These are phyloP conservation scores for Diplodia intermedia DNA, from an alignment of 2,329 filamentous ascomycete species.

Conservation along the genomic window DNA sequence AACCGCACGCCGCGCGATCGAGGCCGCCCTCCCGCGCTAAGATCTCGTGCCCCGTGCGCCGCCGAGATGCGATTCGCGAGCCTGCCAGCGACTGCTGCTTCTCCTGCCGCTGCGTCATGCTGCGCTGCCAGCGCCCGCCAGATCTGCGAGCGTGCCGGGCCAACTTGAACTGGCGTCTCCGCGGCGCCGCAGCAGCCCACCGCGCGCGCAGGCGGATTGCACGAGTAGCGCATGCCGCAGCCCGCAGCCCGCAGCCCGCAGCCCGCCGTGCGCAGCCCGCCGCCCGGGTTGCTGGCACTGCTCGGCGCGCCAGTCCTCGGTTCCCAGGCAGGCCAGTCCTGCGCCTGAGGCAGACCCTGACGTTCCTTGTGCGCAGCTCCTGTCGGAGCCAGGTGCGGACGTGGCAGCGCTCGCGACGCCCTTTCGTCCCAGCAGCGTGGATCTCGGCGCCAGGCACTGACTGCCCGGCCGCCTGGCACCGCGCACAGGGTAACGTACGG, in stretches of 20 bases:
- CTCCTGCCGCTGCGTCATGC: slow-evolving; percentile 9
- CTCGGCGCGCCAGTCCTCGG: slow-evolving; percentile 1
- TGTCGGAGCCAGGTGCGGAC: background rate
- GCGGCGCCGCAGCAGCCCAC: background rate
- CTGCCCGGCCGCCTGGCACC: background rate
- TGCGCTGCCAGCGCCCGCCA: background rate
- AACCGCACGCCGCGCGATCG: slow-evolving; percentile 15
- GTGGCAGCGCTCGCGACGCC: slow-evolving; percentile 1
- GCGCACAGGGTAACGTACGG: background rate
- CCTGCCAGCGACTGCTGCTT: background rate
- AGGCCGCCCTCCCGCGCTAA: slow-evolving; percentile 16
- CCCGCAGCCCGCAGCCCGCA: background rate
- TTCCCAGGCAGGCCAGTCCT: background rate
- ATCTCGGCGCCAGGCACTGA: background rate
- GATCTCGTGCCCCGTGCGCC: slow-evolving; percentile 16
- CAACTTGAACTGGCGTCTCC: background rate
- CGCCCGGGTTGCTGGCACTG: background rate
- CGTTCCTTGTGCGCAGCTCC: background rate
- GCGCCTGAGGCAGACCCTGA: background rate
- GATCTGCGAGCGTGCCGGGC: background rate
- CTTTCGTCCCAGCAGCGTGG: slow-evolving; percentile 12
- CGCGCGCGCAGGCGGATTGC: background rate
- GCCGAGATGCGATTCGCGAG: slow-evolving; percentile 13
- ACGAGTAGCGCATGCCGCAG: background rate
- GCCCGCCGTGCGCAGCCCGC: background rate